Percentiles rank a stretch among this genome's conserved stretches.
phyloP scores from a whole-genome alignment of 129 eudicot species.

The Lonicera japonica region DNA sequence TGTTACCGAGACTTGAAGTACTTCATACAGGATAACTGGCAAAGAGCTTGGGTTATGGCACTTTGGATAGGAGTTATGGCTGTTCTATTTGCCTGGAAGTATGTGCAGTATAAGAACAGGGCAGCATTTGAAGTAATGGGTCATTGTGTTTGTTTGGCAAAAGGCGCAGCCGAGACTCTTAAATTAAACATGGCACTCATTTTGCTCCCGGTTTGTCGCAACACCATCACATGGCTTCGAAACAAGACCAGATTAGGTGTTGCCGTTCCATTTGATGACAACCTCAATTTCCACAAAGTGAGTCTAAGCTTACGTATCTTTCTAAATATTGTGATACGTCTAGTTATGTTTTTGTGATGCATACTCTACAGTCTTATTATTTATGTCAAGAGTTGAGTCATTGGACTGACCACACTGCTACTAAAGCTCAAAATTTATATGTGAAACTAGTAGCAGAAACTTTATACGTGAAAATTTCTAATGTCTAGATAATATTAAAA shows the following conservation, averaged over 20 bases:
- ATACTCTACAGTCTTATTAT: too few relatives aligned
- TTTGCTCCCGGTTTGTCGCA: slow-evolving; percentile 77
- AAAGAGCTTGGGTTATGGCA: slow-evolving; percentile 72
- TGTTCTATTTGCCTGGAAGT: slow-evolving; percentile 65
- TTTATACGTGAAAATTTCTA: too few relatives aligned
- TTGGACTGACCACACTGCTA: too few relatives aligned
- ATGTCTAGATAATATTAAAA: too few relatives aligned
- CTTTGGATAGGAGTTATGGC: slow-evolving; percentile 67
- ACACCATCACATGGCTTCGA: slow-evolving; percentile 85
- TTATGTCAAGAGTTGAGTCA: too few relatives aligned
- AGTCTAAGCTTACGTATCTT: slow-evolving; percentile 15
- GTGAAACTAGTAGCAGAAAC: too few relatives aligned
- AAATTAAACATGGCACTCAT: slow-evolving; percentile 89
- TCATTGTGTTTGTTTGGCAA: slow-evolving; percentile 67
- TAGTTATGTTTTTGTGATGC: too few relatives aligned
- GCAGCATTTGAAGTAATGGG: slow-evolving; percentile 61
- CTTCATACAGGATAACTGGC: slow-evolving; percentile 76
- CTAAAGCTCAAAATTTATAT: too few relatives aligned
- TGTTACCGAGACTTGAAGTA: slow-evolving; percentile 40
- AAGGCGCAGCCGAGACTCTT: slow-evolving; percentile 90
- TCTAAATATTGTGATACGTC: too few relatives aligned
- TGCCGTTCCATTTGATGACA: slow-evolving; percentile 75
- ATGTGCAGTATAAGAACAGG: slow-evolving; percentile 43
- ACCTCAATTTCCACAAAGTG: slow-evolving; percentile 87
- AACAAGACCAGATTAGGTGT: slow-evolving; percentile 57